These are phyloP conservation scores for Royoungia palumana DNA, from an alignment of 768 basidiomycete genomes.

Conservation along the genomic window DNA sequence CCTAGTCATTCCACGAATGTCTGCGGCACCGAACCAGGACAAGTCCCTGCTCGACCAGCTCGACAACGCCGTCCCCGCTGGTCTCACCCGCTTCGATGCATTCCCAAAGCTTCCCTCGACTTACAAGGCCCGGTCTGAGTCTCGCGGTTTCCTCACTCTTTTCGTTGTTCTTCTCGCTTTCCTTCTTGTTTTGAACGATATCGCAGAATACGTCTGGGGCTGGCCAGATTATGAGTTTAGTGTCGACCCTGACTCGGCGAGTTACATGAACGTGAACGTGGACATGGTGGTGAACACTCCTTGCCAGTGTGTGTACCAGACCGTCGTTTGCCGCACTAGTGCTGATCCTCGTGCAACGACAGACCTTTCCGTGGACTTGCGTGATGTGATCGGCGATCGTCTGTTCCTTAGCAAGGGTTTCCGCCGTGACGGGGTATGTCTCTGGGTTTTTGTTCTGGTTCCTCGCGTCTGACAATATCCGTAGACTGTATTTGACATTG, in stretches of 20 bases:
- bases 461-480: not conserved
- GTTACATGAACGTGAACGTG: slow-evolving; percentile 80
- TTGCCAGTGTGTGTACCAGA: slow-evolving; percentile 72
- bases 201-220: slow-evolving; percentile 90
- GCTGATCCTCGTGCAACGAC: slow-evolving; percentile 2
- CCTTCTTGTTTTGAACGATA: slow-evolving; percentile 79
- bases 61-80: slow-evolving; percentile 51
- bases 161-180: slow-evolving; percentile 64
- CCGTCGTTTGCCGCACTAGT: not conserved
- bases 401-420: slow-evolving; percentile 78
- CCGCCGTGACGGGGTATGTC: slow-evolving; percentile 76
- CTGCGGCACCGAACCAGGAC: slow-evolving; percentile 9
- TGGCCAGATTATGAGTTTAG: slow-evolving; percentile 90
- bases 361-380: slow-evolving; percentile 86
- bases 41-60: slow-evolving; percentile 55
- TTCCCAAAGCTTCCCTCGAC: slow-evolving; percentile 82
- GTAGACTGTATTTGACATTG: slow-evolving; percentile 75
- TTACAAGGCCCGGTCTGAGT: slow-evolving; percentile 76
- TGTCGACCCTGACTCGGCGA: slow-evolving; percentile 63
- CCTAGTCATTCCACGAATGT: slow-evolving; percentile 7
- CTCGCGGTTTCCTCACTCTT: slow-evolving; percentile 78
- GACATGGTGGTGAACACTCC: slow-evolving; percentile 94
- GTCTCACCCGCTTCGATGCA: slow-evolving; percentile 72
- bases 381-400: slow-evolving; percentile 93
- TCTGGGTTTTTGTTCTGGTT: not conserved